Evolutionary conservation across 139 green algal genomes (phyloP).

Genomic region (Tetraselmis chui): DNA sequence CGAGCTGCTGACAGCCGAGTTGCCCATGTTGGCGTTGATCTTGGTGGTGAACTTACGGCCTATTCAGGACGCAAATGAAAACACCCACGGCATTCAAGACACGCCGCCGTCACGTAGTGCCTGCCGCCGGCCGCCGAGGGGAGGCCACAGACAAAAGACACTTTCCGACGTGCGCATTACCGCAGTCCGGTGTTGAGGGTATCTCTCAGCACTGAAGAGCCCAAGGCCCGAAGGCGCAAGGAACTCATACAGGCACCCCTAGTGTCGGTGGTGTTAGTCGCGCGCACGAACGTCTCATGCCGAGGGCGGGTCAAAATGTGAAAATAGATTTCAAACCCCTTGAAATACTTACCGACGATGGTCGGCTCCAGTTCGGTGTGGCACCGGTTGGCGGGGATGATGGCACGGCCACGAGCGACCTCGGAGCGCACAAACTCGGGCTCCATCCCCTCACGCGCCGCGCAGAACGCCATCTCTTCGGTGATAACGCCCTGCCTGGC

Average conservation of each 20-base stretch:
- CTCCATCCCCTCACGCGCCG: slow-evolving; percentile 78
- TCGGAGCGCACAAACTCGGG: slow-evolving; percentile 86
- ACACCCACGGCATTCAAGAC: no score
- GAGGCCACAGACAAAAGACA: slow-evolving; percentile 10
- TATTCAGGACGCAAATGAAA: no score
- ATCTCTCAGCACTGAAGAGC: slow-evolving; percentile 49
- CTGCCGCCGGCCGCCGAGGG: no score
- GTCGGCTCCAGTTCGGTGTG: slow-evolving; percentile 92
- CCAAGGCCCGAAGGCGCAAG: slow-evolving; percentile 2
- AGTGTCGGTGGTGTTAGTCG: slow-evolving; percentile 19
- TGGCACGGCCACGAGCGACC: slow-evolving; percentile 87
- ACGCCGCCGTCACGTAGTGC: no score
- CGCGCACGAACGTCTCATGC: no score
- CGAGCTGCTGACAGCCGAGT: slow-evolving; percentile 76
- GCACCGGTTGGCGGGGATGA: slow-evolving; percentile 93
- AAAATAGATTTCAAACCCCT: no score
- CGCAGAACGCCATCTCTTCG: slow-evolving; percentile 90
- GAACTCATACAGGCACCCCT: slow-evolving; percentile 42
- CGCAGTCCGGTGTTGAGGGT: slow-evolving; percentile 50
- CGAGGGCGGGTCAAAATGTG: no score
- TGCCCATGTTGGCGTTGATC: slow-evolving; percentile 97
- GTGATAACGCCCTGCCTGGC: slow-evolving; percentile 78
- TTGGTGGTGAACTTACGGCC: slow-evolving; percentile 89
- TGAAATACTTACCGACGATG: slow-evolving; percentile 68
- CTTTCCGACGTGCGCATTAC: slow-evolving; percentile 61